phyloP scores from a whole-genome alignment of 768 basidiomycete species.

The Tephrocybe sp. region DNA sequence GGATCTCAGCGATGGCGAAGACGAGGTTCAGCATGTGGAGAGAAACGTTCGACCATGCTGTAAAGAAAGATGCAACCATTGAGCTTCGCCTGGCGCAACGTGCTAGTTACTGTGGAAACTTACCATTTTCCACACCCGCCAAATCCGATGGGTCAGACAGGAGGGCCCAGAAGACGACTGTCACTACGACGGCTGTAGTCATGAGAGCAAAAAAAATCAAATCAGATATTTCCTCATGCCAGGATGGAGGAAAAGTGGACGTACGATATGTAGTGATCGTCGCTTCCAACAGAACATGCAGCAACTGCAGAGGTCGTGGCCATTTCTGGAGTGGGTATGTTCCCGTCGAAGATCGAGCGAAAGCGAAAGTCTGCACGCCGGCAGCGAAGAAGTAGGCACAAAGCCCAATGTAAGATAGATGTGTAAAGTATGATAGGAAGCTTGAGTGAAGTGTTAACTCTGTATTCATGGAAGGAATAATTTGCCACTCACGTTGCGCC shows the following conservation, averaged over 20 bases:
- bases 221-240: neutral
- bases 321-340: slow-evolving; percentile 58
- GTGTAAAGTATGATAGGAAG: slow-evolving; percentile 37
- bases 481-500: slow-evolving; percentile 30
- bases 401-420: slow-evolving; percentile 60
- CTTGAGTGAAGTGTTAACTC: neutral
- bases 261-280: slow-evolving; percentile 57
- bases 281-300: slow-evolving; percentile 52
- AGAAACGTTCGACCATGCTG: slow-evolving; percentile 60
- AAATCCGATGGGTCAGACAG: slow-evolving; percentile 44
- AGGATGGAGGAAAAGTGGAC: slow-evolving; percentile 20
- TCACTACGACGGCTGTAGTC: slow-evolving; percentile 56
- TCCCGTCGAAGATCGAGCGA: slow-evolving; percentile 21
- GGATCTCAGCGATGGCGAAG: slow-evolving; percentile 56
- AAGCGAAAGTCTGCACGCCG: slow-evolving; percentile 48
- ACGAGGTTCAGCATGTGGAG: slow-evolving; percentile 57
- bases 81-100: neutral
- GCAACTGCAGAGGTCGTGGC: slow-evolving; percentile 50
- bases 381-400: slow-evolving; percentile 62
- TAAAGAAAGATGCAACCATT: neutral
- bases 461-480: neutral
- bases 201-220: neutral
- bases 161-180: slow-evolving; percentile 60
- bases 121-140: slow-evolving; percentile 33
- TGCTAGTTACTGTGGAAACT: slow-evolving; percentile 15